Base-by-base conservation (phyloP, 139 green algal genomes). In the Edaphochlamys debaryana region DNA sequence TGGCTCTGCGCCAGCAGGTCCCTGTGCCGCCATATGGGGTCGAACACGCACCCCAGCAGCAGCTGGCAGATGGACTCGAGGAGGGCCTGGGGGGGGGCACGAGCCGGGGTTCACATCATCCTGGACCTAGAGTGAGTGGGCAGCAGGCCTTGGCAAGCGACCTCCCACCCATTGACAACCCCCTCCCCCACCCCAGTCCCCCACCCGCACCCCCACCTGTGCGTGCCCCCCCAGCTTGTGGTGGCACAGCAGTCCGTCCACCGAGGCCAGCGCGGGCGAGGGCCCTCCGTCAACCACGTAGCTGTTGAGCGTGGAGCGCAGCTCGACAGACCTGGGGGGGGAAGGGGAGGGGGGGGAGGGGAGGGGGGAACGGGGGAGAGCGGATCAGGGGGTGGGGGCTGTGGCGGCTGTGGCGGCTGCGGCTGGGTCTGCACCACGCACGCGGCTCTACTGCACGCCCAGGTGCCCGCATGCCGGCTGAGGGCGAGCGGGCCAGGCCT, bases 191-290 rank as follows among this genome's bases (percentile, higher is more conserved):
- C n/a, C n/a, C n/a, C n/a, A n/a, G n/a, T n/a, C 67, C 38, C 41
- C 34, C 64, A 15, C 34, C 6, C 64, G 8, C 64, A 1, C 64
- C 1, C 67, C 2, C 75, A 73, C 76, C 76, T 82, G 76, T 42
- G 76, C 76, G 66, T 82, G 76, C 7, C 76, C 76, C 29, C 76
- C 76, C 76, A 82, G 64, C 64, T 82, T 82, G 23, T 82, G 63
- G 1, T 23, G 36, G 76, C 76, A 82, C 42, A 73, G 76, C 76
- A 73, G 63, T 27, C 76, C 76, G 19, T 82, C 76, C 36, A 50
- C 22, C 20, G 76, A 64, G 17, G 63, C 62, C 20, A 30, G 63
- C 1, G 63, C 62, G 32, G 41, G 42, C 42, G 8, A 54, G 41
- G 62, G 63, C 6, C 76, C 40, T 5, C 76, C 76, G 3, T 82